Evolutionary conservation across 352 stramenopile genomes (phyloP), one percentile per base, ranked within the genome.

Genomic region (Peronospora belbahrii): DNA sequence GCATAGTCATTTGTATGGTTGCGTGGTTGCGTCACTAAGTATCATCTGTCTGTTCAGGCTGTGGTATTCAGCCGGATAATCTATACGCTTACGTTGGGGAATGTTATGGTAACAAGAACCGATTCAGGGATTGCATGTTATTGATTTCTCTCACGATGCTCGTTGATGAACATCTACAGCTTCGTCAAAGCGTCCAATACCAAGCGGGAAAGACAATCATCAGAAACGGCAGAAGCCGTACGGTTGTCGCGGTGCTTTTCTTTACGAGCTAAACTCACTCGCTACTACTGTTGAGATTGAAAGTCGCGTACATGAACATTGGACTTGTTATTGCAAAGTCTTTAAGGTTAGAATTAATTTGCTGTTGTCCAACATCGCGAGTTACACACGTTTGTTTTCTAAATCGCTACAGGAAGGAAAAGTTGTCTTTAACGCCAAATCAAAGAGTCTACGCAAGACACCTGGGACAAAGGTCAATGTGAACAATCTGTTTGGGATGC

Each of bases 301-400:
- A 57, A 89, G 72, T 36, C 66, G 77, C 6, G 35, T 76, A 1
- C 27, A 66, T 14, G 48, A 66, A 0, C 56, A 78, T 13, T 89
- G 79, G 76, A 70, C 59, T 19, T 77, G 67, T 0, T 71, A 76
- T 40, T 70, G 73, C 28, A 93, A 93, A 67, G 44, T 83, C 22
- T 67, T 88, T 19, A 32, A 83, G 56, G 76, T 87, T n/a, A 44
- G 48, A 8, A 13, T 39, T 44, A 39, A 10, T 4, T 1, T 34
- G 19, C 24, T 46, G 8, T 39, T n/a, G 14, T 33, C 20, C 13
- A 31, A 15, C n/a, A 6, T 18, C 17, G 23, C 7, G 9, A 19
- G 35, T 27, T 19, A 43, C 15, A 31, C 11, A 15, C 34, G 2
- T 14, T 32, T 15, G 19, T 40, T 8, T 30, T 13, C 28, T 35